phyloP scores from a whole-genome alignment of 2,329 filamentous ascomycete species.

The Stenocarpella maydis region DNA sequence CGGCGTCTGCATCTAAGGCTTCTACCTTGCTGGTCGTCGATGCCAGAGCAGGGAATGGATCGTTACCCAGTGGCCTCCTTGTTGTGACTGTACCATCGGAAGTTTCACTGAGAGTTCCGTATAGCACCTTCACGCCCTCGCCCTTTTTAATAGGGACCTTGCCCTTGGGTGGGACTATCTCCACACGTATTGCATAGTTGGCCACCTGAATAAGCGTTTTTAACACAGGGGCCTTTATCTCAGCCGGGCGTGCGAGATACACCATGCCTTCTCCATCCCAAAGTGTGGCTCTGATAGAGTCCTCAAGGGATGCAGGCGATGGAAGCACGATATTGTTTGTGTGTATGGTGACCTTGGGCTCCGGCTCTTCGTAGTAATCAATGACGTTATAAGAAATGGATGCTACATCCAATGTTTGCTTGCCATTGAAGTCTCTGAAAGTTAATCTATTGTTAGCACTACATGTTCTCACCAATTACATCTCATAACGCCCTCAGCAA shows the following conservation, averaged over 20 bases:
- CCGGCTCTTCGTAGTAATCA: neutral
- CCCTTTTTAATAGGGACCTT: neutral
- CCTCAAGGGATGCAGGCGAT: neutral
- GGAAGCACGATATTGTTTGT: neutral
- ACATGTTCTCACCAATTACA: too few species aligned
- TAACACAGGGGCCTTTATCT: neutral
- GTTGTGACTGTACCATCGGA: neutral
- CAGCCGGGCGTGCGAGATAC: neutral
- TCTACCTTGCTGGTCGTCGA: neutral
- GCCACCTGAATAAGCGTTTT: neutral
- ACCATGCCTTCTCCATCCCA: neutral
- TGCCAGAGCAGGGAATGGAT: neutral
- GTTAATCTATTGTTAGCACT: neutral
- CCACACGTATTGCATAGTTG: neutral
- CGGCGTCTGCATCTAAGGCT: neutral
- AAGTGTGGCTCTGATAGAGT: neutral
- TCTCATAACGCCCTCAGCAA: too few species aligned
- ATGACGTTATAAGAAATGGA: neutral
- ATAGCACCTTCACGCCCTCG: neutral
- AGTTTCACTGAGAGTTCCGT: neutral
- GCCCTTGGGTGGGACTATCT: neutral
- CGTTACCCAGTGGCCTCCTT: neutral
- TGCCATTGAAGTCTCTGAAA: neutral
- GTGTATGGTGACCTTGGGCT: neutral
- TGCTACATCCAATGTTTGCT: neutral